Conservation (phyloP, 106 monocot species). For the Hemerocallis citrina region DNA sequence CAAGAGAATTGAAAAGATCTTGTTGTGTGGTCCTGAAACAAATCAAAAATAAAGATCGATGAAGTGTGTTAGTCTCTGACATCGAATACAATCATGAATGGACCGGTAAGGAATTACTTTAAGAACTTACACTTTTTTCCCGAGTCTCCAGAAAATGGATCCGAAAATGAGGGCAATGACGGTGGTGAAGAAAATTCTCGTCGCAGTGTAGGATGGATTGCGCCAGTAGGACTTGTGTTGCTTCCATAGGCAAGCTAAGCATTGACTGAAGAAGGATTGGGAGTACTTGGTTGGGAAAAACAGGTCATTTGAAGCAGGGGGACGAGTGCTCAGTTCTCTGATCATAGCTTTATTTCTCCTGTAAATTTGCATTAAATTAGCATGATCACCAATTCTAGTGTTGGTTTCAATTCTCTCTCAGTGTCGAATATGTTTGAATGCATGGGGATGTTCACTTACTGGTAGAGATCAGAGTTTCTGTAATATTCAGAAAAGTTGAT, state of each 20-base stretch:
- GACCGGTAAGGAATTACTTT: background rate
- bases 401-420: background rate
- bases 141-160: conserved; percentile 22
- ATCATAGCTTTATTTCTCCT: conserved; percentile 31
- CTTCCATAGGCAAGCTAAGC: conserved; percentile 21
- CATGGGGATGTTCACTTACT: conserved; percentile 3
- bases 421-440: too few relatives aligned
- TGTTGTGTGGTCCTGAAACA: conserved; percentile 22
- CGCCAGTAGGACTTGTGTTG: conserved; percentile 28
- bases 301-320: conserved; percentile 15
- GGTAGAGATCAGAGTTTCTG: conserved; percentile 37
- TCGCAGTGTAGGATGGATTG: conserved; percentile 22
- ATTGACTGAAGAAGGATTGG: conserved; percentile 15
- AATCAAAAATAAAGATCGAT: conserved; percentile 1
- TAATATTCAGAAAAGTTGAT: conserved; percentile 37
- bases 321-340: conserved; percentile 16
- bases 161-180: conserved; percentile 24
- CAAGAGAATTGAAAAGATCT: conserved; percentile 65
- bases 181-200: conserved; percentile 19
- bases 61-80: background rate
- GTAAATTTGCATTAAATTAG: background rate
- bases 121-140: conserved; percentile 18
- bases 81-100: background rate
- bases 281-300: conserved; percentile 22
- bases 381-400: background rate